phyloP scores from a whole-genome alignment of 768 basidiomycete species.

The Kwoniella sp. region DNA sequence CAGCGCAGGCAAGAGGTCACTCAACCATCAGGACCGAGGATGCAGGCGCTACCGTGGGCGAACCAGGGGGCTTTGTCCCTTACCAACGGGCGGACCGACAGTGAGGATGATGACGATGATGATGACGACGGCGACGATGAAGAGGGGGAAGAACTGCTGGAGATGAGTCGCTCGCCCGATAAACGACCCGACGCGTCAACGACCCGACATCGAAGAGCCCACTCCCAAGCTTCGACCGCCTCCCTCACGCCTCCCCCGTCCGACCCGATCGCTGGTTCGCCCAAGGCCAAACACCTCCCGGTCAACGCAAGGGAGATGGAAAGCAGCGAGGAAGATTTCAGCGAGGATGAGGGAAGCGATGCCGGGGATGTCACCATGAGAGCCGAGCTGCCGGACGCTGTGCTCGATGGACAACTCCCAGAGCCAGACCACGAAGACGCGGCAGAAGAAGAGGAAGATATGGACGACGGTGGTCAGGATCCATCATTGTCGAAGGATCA shows the following conservation, averaged over 20 bases:
- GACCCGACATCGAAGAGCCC: neutral
- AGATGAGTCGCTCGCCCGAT: no score
- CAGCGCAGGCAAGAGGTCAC: no score
- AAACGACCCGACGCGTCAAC: no score
- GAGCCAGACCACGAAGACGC: neutral
- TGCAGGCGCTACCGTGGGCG: no score
- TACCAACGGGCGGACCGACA: no score
- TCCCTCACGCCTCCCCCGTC: conserved; percentile 14
- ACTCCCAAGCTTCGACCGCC: conserved; percentile 12
- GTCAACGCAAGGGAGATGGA: no score
- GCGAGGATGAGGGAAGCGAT: neutral
- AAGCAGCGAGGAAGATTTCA: neutral
- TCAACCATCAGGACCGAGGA: no score
- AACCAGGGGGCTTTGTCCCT: no score
- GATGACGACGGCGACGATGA: neutral
- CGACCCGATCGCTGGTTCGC: conserved; percentile 4
- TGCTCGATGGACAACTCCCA: neutral
- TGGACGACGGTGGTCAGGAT: neutral
- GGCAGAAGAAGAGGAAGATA: conserved; percentile 9
- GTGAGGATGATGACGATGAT: conserved; percentile 22
- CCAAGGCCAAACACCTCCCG: no score
- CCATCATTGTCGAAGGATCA: neutral
- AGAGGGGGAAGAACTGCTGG: neutral
- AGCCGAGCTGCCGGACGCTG: conserved; percentile 7
- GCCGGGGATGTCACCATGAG: conserved; percentile 12